These are phyloP conservation scores for Neurospora tetrasperma DNA, from an alignment of 495 filamentous ascomycete species.

Conservation along the genomic window DNA sequence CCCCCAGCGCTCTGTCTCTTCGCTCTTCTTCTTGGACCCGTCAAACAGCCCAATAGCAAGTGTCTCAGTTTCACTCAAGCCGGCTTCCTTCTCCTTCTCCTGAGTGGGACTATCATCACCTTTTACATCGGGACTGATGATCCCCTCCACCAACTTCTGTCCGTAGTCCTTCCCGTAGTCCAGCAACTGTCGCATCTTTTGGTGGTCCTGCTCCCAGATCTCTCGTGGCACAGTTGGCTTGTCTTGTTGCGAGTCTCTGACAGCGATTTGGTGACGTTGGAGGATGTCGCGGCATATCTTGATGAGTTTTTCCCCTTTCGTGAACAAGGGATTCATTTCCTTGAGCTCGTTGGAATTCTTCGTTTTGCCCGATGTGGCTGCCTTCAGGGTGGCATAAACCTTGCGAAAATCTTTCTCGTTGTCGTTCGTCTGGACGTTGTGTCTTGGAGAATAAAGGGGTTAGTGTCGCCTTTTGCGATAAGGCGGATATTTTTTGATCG, in stretches of 20 bases:
- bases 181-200: constrained; percentile 24
- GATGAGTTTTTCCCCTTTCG: constrained; percentile 9
- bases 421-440: not conserved
- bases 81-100: constrained; percentile 6
- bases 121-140: constrained; percentile 14
- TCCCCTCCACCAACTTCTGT: constrained; percentile 23
- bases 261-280: constrained; percentile 8
- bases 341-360: not conserved
- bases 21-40: constrained; percentile 14
- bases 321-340: constrained; percentile 9
- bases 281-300: constrained; percentile 13
- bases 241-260: constrained; percentile 5
- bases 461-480: not conserved
- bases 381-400: not conserved
- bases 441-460: not conserved
- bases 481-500: not conserved
- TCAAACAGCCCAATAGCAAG: constrained; percentile 25
- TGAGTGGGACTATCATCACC: not conserved
- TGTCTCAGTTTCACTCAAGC: constrained; percentile 19
- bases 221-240: constrained; percentile 12
- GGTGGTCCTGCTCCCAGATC: constrained; percentile 27
- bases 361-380: not conserved
- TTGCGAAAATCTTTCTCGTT: constrained; percentile 1
- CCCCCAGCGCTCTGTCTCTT: constrained; percentile 25
- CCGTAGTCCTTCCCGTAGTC: constrained; percentile 23